Base-by-base conservation (phyloP, 2,329 filamentous ascomycete genomes). In the Paraphaeosphaeria minitans region DNA sequence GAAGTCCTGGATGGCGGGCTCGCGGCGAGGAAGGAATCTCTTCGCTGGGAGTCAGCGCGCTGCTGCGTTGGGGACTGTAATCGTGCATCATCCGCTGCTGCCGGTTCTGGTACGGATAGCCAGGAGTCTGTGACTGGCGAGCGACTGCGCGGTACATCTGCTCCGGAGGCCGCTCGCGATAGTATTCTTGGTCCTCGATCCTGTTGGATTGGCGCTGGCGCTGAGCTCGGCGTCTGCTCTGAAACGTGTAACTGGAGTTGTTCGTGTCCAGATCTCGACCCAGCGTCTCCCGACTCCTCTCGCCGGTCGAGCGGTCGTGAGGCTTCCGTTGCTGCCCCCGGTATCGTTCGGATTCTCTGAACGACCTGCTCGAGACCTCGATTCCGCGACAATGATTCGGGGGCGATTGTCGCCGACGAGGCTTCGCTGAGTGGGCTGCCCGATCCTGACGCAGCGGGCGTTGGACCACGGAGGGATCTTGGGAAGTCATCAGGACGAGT, bases 371-470 rank as follows among this genome's bases (percentile, higher is more conserved):
- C n/a, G 7, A 33, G 16, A 16, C 19, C 16, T 31, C 16, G 24
- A 19, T 16, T 24, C 16, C 16, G 39, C 4, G 50, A 27, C 16
- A 39, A 10, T 12, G 24, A 39, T 9, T 41, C 39, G 39, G 49
- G 48, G 48, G 53, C 49, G 56, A 48, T n/a, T 21, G 43, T 59
- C 55, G 42, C 31, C 27, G 50, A 45, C 9, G 59, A 46, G 31
- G 31, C 8, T 14, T 39, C 47, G 10, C 37, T 48, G 22, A 24
- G 35, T 19, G 53, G 14, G 14, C 16, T 43, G 48, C 43, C 43
- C 3, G 42, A 16, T 41, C 43, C 21, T 22, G 42, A 39, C 16
- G 42, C 13, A 27, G 4, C 37, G 37, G 21, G 22, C n/a, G 37
- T 54, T 27, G 42, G 37, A 37, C 12, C 31, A 29, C 47, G 9